These are phyloP conservation scores for Termitomyces sp. DNA, from an alignment of 768 basidiomycete species.

Conservation along the genomic window DNA sequence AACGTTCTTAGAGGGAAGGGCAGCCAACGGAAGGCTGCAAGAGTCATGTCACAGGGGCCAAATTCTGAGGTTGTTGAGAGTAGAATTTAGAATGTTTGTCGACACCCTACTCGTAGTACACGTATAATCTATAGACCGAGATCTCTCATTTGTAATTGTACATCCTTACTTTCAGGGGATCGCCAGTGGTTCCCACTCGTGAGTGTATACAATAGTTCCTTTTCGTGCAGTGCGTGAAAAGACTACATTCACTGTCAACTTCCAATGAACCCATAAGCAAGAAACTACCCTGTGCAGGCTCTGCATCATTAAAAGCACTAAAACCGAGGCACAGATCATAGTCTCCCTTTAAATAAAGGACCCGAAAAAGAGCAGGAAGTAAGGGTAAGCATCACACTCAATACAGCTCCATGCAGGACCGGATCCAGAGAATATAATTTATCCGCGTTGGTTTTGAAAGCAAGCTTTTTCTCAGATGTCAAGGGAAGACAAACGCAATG, in stretches of 20 bases:
- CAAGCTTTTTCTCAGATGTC: neutral
- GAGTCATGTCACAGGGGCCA: conserved; percentile 13
- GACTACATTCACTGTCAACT: no score
- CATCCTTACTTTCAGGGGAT: neutral
- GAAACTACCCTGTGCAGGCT: no score
- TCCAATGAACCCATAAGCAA: no score
- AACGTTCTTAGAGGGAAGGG: conserved; percentile 73
- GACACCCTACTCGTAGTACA: neutral
- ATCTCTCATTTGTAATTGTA: neutral
- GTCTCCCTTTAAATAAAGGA: no score
- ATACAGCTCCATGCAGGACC: no score
- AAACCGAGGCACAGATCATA: no score
- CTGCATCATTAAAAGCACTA: no score
- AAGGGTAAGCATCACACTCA: no score
- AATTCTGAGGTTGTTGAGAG: neutral
- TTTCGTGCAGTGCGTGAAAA: neutral
- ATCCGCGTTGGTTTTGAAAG: no score
- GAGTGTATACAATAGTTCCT: neutral
- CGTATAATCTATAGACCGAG: neutral
- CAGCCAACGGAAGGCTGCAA: conserved; percentile 32
- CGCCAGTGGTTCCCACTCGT: neutral
- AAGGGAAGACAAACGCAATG: no score
- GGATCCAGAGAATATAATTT: no score
- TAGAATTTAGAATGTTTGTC: neutral
- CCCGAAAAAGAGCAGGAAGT: neutral